Base-by-base conservation (phyloP, 768 basidiomycete species). In the Sporobolomyces pararoseus region DNA sequence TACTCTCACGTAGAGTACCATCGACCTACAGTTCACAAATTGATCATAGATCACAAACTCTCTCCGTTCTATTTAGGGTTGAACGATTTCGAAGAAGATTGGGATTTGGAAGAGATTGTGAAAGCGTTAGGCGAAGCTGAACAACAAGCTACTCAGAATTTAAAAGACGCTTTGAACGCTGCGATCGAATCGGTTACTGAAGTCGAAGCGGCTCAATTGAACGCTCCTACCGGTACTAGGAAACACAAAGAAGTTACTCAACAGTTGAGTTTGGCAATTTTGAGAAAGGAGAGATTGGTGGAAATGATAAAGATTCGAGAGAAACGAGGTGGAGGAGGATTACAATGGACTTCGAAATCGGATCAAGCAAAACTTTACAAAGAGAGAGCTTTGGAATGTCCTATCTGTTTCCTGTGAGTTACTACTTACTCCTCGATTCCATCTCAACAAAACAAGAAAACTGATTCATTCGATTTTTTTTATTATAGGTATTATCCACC, bases 401-500 rank as follows among this genome's bases (percentile, higher is more conserved):
- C 96, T 29, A 96, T 99, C 70, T 99, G 94, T 81, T 97, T 98
- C 81, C 84, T 98, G 80, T 95, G 90, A 76, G 75, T 68, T 78
- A 88, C n/a, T n/a, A n/a, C n/a, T n/a, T n/a, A n/a, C n/a, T n/a
- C n/a, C n/a, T n/a, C n/a, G n/a, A n/a, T n/a, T n/a, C n/a, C n/a
- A n/a, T n/a, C n/a, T n/a, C n/a, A n/a, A n/a, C n/a, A n/a, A n/a
- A n/a, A n/a, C n/a, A n/a, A n/a, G n/a, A n/a, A n/a, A n/a, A n/a
- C n/a, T n/a, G n/a, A n/a, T n/a, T n/a, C n/a, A n/a, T n/a, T n/a
- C n/a, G n/a, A n/a, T n/a, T n/a, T n/a, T n/a, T n/a, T n/a, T n/a
- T n/a, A n/a, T n/a, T n/a, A n/a, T n/a, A 99, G 95, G 44, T 97
- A 95, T 80, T 99, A 97, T 78, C 96, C 96, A 29, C 84, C 89